Evolutionary conservation across 257 asterid genomes (phyloP).

Genomic region (Solanum bulbocastanum): DNA sequence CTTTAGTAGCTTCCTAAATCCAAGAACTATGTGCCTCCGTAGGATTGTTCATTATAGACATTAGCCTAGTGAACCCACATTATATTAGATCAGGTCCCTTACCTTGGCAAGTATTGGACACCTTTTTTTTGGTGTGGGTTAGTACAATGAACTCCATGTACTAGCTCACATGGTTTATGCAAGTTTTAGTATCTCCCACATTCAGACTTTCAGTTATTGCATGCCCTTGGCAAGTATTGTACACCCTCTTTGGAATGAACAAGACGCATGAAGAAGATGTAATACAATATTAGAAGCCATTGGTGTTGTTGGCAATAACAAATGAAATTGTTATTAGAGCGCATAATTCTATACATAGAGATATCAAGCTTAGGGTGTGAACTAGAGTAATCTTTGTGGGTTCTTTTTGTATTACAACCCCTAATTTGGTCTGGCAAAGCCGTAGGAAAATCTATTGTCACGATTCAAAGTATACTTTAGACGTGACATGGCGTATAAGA

Average conservation of each 20-base stretch:
- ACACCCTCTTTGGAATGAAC: not conserved
- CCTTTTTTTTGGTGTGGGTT: no score
- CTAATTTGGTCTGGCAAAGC: not conserved
- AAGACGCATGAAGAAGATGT: not conserved
- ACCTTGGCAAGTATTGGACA: no score
- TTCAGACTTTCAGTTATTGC: not conserved
- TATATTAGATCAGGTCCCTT: not conserved
- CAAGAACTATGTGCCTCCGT: not conserved
- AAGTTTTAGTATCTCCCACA: not conserved
- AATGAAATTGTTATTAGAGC: not conserved
- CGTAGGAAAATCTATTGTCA: not conserved
- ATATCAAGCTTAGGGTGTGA: not conserved
- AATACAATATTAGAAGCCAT: not conserved
- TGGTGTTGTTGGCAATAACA: not conserved
- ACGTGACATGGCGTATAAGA: not conserved
- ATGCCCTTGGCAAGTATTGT: not conserved
- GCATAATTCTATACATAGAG: not conserved
- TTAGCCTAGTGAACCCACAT: not conserved
- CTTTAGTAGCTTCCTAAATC: not conserved
- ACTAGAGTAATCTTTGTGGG: not conserved
- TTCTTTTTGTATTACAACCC: not conserved
- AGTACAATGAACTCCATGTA: not conserved
- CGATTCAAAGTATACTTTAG: not conserved
- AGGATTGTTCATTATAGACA: not conserved
- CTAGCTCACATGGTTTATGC: not conserved